These are phyloP conservation scores for Tulasnella sp. DNA, from an alignment of 768 basidiomycete species.

Conservation along the genomic window DNA sequence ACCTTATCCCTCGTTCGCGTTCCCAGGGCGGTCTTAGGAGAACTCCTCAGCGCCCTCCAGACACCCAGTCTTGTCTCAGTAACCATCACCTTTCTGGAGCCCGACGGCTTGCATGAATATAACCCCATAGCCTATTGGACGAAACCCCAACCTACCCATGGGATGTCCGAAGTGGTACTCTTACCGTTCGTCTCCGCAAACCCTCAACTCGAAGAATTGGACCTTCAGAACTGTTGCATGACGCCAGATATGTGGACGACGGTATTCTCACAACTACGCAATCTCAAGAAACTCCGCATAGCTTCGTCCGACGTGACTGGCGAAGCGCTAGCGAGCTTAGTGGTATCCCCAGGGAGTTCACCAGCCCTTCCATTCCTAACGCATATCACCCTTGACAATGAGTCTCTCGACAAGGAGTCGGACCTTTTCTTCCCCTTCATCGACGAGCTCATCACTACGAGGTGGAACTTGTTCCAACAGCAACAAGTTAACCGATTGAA, in stretches of 20 bases:
- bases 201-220: not conserved
- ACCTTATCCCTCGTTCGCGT: not conserved
- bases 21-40: not conserved
- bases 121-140: not conserved
- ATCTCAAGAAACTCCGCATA: not conserved
- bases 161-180: not conserved
- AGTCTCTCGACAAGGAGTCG: not conserved
- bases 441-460: not conserved
- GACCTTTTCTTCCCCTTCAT: not conserved
- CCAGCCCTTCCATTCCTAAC: not conserved
- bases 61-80: not conserved
- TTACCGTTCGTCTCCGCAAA: not conserved
- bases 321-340: not conserved
- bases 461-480: not conserved
- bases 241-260: not conserved
- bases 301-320: not conserved
- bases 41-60: not conserved
- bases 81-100: not conserved
- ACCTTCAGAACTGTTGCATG: not conserved
- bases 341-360: not conserved
- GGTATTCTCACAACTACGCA: not conserved
- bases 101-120: not conserved
- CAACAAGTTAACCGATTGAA: not conserved
- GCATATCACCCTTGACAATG: not conserved
- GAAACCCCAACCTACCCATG: not conserved